Conservation (phyloP, 2,329 filamentous ascomycete species). For the Graphiopsis chlorocephala region DNA sequence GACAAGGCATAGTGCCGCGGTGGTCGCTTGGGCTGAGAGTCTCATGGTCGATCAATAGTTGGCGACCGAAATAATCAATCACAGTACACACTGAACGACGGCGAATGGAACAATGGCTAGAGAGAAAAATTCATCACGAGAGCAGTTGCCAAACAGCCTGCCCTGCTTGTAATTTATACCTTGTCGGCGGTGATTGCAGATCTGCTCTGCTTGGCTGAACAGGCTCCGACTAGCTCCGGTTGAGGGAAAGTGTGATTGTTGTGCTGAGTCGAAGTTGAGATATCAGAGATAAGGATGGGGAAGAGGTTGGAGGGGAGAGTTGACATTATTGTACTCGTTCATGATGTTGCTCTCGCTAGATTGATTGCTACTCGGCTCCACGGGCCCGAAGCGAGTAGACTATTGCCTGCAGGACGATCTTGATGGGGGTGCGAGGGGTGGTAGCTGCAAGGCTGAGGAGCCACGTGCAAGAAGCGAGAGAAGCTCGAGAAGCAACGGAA, state of each 20-base stretch:
- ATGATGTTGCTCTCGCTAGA: background rate
- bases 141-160: background rate
- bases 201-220: background rate
- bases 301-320: background rate
- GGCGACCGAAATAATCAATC: background rate
- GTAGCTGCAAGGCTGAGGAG: background rate
- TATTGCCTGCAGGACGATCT: background rate
- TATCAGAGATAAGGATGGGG: background rate
- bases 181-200: background rate
- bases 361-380: background rate
- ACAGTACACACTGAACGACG: background rate
- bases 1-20: conserved; percentile 2
- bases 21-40: background rate
- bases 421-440: too few relatives aligned
- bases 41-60: background rate
- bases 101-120: background rate
- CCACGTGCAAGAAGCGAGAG: background rate
- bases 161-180: background rate
- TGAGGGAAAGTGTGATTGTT: background rate
- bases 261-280: background rate
- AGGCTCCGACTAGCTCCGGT: background rate
- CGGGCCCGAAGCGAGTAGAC: background rate
- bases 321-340: background rate
- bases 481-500: background rate
- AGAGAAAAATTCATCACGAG: background rate